A percentile compares a stretch with the other conserved stretches of the same genome.
Evolutionary conservation across 2,329 filamentous ascomycete species (phyloP).

Genomic region (Xylariales sp.): DNA sequence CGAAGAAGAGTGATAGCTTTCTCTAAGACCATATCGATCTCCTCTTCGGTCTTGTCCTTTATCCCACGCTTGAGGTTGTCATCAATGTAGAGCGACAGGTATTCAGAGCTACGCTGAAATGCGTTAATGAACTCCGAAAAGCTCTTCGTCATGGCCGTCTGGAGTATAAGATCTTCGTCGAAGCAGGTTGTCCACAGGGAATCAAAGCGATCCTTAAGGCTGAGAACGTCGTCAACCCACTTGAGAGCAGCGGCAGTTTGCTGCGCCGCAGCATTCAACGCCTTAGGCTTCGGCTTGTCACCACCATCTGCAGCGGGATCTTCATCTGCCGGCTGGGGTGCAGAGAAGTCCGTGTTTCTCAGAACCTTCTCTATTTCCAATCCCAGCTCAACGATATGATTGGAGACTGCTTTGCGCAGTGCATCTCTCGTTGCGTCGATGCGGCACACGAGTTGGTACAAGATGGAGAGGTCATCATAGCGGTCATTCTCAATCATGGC

Average conservation of each 20-base stretch:
- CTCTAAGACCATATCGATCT: conserved; percentile 79
- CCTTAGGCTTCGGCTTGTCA: conserved; percentile 43
- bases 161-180: conserved; percentile 67
- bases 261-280: conserved; percentile 60
- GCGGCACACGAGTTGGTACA: conserved; percentile 74
- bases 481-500: conserved; percentile 92
- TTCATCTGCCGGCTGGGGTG: conserved; percentile 24
- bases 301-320: conserved; percentile 41
- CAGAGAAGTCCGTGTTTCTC: conserved; percentile 50
- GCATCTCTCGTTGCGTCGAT: conserved; percentile 71
- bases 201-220: conserved; percentile 87
- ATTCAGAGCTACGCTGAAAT: conserved; percentile 83
- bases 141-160: conserved; percentile 78
- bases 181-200: conserved; percentile 72
- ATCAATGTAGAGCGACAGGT: conserved; percentile 93
- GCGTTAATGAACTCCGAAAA: conserved; percentile 91
- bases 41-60: conserved; percentile 84
- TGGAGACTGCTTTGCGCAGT: conserved; percentile 66
- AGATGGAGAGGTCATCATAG: conserved; percentile 68
- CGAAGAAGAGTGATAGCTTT: conserved; percentile 85
- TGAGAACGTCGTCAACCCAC: conserved; percentile 90
- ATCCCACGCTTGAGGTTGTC: conserved; percentile 93
- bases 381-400: conserved; percentile 74
- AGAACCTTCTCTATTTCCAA: conserved; percentile 72
- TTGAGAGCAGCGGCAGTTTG: conserved; percentile 84